Conservation (phyloP, 257 asterid genomes). For the Solanum megistacrolobum region DNA sequence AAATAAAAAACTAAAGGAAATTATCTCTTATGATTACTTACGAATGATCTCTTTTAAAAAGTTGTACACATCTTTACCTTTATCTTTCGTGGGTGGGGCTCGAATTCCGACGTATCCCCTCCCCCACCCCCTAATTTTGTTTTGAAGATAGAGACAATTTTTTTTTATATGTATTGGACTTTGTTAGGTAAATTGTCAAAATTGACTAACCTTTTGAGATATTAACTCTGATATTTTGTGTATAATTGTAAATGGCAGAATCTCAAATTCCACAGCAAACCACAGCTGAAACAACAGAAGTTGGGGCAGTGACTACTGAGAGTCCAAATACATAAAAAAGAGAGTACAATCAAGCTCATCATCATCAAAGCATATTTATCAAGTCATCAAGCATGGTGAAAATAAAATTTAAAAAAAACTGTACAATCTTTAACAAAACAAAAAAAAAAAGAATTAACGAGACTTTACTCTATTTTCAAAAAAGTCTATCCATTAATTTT, state of each 20-base stretch:
- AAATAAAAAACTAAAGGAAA: not conserved
- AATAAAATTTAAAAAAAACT: not conserved
- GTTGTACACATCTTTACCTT: too few relatives aligned
- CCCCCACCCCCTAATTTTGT: too few relatives aligned
- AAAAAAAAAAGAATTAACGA: not conserved
- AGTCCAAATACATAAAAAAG: constrained; percentile 41
- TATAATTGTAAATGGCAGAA: constrained; percentile 24
- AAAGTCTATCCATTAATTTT: constrained; percentile 11
- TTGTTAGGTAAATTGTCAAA: too few relatives aligned
- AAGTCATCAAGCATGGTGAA: not conserved
- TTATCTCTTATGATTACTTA: too few relatives aligned
- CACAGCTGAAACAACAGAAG: constrained; percentile 48
- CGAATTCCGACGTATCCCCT: too few relatives aligned
- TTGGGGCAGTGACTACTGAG: constrained; percentile 42
- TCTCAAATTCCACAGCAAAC: constrained; percentile 45
- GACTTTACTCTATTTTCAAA: constrained; percentile 14
- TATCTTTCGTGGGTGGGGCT: too few relatives aligned
- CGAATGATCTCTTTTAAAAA: too few relatives aligned
- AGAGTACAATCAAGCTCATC: not conserved
- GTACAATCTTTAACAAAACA: constrained; percentile 9
- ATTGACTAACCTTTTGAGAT: too few relatives aligned
- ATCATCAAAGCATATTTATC: not conserved
- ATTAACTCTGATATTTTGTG: not conserved
- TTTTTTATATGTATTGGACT: too few relatives aligned
- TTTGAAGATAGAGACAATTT: too few relatives aligned